Conservation (phyloP, 2,329 filamentous ascomycete species). For the Penicillium decumbens region DNA sequence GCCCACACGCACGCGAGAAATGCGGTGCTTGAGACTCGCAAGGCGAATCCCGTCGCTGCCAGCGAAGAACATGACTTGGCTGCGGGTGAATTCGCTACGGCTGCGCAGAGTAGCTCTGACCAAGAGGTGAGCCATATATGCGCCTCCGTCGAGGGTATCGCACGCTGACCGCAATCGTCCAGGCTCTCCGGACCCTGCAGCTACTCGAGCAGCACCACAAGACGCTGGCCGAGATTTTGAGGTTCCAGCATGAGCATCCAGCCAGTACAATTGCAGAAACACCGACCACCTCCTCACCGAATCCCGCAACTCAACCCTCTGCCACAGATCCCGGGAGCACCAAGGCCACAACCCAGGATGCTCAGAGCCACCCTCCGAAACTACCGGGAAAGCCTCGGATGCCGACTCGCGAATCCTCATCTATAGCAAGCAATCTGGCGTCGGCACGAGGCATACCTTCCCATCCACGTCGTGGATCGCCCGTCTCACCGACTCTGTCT, state of each 20-base stretch:
- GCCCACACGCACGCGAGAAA: constrained; percentile 86
- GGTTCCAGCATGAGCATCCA: constrained; percentile 59
- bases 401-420: constrained; percentile 67
- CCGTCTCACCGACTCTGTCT: constrained; percentile 67
- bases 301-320: constrained; percentile 15
- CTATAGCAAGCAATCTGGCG: constrained; percentile 82
- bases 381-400: constrained; percentile 41
- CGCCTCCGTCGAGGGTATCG: not conserved
- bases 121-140: constrained; percentile 45
- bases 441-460: constrained; percentile 73
- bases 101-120: constrained; percentile 66
- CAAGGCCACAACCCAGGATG: constrained; percentile 29
- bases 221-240: constrained; percentile 74
- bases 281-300: constrained; percentile 7
- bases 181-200: constrained; percentile 77
- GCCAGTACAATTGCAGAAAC: constrained; percentile 20
- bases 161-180: constrained; percentile 34
- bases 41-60: constrained; percentile 69
- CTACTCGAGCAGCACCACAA: constrained; percentile 86
- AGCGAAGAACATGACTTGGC: constrained; percentile 84
- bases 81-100: constrained; percentile 80
- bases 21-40: constrained; percentile 67
- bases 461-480: constrained; percentile 55
- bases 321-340: constrained; percentile 17
- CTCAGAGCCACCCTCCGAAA: constrained; percentile 36